Conservation (phyloP, 768 basidiomycete species). For the Mycena vitilis region DNA sequence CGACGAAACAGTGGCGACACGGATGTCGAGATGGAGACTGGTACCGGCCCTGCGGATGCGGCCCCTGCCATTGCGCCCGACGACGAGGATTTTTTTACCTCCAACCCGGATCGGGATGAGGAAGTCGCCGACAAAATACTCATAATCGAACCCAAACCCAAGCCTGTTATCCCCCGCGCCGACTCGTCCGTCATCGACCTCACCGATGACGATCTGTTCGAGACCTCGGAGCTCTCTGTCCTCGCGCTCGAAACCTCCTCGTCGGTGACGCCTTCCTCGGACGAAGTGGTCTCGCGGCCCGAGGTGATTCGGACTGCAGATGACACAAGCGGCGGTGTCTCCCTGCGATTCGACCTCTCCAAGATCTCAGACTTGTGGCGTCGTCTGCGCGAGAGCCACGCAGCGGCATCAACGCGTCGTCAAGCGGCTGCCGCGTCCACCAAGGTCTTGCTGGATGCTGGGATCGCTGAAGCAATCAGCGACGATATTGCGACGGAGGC, state of each 20-base stretch:
- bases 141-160: constrained; percentile 32
- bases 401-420: not conserved
- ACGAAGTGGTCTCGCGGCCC: constrained; percentile 44
- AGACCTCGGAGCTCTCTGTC: constrained; percentile 36
- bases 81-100: not conserved
- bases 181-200: constrained; percentile 33
- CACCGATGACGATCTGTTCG: constrained; percentile 40
- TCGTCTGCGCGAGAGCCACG: constrained; percentile 2
- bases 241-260: constrained; percentile 33
- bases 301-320: constrained; percentile 55
- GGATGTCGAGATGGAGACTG: constrained; percentile 41
- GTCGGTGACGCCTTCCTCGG: constrained; percentile 23
- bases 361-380: constrained; percentile 37
- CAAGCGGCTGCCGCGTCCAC: not conserved
- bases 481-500: constrained; percentile 70
- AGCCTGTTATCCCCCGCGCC: constrained; percentile 22
- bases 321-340: constrained; percentile 40
- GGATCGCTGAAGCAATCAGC: constrained; percentile 51
- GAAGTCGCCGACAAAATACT: constrained; percentile 25
- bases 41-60: constrained; percentile 34
- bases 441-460: constrained; percentile 50
- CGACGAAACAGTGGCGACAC: constrained; percentile 38
- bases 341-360: constrained; percentile 45
- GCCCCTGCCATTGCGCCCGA: not conserved
- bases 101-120: constrained; percentile 24